Conservation (phyloP, 768 basidiomycete genomes). For the Auricularia sp. region DNA sequence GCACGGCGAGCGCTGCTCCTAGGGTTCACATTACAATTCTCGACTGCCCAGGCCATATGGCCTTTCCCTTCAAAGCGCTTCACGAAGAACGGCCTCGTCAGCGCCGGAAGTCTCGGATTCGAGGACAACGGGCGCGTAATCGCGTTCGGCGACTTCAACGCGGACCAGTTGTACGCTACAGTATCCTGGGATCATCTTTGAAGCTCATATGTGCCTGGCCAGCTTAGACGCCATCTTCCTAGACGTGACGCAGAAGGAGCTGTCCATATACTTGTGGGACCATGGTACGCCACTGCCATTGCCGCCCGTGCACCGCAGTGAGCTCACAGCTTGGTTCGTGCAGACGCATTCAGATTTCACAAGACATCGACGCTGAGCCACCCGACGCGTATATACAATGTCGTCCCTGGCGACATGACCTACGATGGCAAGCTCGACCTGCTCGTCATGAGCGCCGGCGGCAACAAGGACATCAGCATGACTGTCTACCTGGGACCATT, state of each 20-base stretch:
- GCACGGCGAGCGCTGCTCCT: slow-evolving; percentile 1
- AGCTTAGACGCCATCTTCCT: slow-evolving; percentile 80
- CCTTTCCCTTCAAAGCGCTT: slow-evolving; percentile 85
- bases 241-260: slow-evolving; percentile 59
- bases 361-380: slow-evolving; percentile 45
- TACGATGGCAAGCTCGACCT: slow-evolving; percentile 87
- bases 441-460: slow-evolving; percentile 70
- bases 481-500: slow-evolving; percentile 56
- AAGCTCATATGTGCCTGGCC: slow-evolving; percentile 1
- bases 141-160: slow-evolving; percentile 93
- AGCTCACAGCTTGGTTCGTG: slow-evolving; percentile 4
- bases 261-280: slow-evolving; percentile 75
- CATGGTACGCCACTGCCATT: slow-evolving; percentile 43
- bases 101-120: slow-evolving; percentile 73
- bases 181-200: not conserved
- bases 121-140: slow-evolving; percentile 61
- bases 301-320: slow-evolving; percentile 6
- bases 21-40: not conserved
- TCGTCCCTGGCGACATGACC: slow-evolving; percentile 89
- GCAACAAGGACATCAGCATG: slow-evolving; percentile 47
- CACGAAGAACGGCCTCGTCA: slow-evolving; percentile 67
- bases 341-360: slow-evolving; percentile 52
- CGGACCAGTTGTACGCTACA: slow-evolving; percentile 78
- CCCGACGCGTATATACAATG: slow-evolving; percentile 54
- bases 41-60: slow-evolving; percentile 38